Percentiles rank a stretch among this genome's conserved stretches.
These are phyloP conservation scores for Annona cherimola DNA, from an alignment of 164 flowering plant species.

Conservation along the genomic window DNA sequence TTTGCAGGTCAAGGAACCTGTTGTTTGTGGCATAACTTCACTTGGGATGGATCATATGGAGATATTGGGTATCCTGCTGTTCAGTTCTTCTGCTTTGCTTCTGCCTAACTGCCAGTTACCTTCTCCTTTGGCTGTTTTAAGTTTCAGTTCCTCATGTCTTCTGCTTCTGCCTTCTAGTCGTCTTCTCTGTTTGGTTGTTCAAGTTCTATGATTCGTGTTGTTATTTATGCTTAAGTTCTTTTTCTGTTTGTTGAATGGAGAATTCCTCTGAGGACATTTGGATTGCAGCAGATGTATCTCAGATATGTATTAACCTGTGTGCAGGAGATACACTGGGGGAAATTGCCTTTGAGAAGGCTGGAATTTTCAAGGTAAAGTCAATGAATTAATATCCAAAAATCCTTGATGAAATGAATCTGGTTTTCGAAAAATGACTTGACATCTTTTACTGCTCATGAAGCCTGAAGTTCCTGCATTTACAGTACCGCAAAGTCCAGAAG, in stretches of 20 bases:
- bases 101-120: background rate
- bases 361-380: constrained; percentile 75
- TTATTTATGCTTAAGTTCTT: too few species aligned
- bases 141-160: too few species aligned
- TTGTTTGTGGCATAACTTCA: constrained; percentile 83
- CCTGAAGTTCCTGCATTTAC: constrained; percentile 79
- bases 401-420: background rate
- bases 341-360: constrained; percentile 89
- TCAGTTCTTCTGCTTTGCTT: too few species aligned
- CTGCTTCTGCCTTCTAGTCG: too few species aligned
- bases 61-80: constrained; percentile 41
- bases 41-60: constrained; percentile 91
- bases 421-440: constrained; percentile 31
- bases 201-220: too few species aligned
- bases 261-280: background rate
- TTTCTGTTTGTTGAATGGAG: too few species aligned
- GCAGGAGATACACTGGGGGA: constrained; percentile 76
- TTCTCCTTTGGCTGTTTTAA: too few species aligned
- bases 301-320: constrained; percentile 7
- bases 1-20: constrained; percentile 70
- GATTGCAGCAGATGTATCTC: background rate
- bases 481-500: constrained; percentile 68
- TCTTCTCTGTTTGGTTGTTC: too few species aligned
- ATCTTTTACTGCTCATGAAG: constrained; percentile 56
- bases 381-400: constrained; percentile 1